Evolutionary conservation across 495 filamentous ascomycete genomes (phyloP), one percentile per base, ranked within the genome.

Genomic region (Rostrohypoxylon terebratum): DNA sequence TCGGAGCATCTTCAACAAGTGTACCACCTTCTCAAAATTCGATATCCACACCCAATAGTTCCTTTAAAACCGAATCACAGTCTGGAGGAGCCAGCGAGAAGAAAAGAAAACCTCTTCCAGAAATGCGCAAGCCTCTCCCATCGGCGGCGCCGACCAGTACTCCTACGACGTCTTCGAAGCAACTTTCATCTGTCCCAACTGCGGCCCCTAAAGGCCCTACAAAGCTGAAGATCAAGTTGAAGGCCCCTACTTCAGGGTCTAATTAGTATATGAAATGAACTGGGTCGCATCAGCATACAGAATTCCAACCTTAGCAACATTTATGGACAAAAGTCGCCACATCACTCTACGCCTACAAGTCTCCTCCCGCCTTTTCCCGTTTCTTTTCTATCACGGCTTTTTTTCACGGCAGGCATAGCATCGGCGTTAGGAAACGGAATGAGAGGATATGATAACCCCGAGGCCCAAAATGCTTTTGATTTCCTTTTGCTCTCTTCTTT

Each of bases 181-280:
- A 70, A 14, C 63, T 67, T 16, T 55, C 72, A n/a, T 38, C 78
- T 3, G 36, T 69, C 10, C 33, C 73, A 20, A 63, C 71, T 33
- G 47, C 74, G 10, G 42, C 69, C 7, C 23, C 76, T 21, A 67
- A 78, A 40, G 68, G 38, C 1, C 59, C 64, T 0, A 62, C 75
- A 20, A 81, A 80, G 36, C 60, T 83, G 44, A 82, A 82, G 63
- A 77, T 83, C 16, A 83, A 82, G 71, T 16, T 83, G 33, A 82
- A 79, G 66, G 48, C 75, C 6, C 36, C 74, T 7, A 57, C 68
- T 21, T 16, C 65, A 8, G 65, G 64, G 28, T 72, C 48, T 53
- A 25, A n/a, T 59, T 67, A 59, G 47, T 58, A 44, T 48, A 33
- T 36, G 36, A 66, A 38, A 62, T 62, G 18, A 34, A 36, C 13